phyloP scores from a whole-genome alignment of 2,329 filamentous ascomycete genomes.

The Pyrenochaeta sp. region DNA sequence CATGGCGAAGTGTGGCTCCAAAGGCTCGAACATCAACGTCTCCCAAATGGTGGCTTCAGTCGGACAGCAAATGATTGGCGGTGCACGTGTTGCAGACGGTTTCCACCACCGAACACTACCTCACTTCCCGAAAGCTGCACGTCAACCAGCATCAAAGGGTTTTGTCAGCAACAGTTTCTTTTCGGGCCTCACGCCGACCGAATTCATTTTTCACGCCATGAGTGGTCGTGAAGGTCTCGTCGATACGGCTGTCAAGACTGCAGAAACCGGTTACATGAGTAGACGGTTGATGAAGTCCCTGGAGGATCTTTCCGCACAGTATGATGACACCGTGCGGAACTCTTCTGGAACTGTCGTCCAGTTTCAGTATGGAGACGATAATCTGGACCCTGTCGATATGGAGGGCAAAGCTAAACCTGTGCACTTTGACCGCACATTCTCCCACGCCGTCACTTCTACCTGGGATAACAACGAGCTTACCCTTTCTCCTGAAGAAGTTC shows the following conservation, averaged over 20 bases:
- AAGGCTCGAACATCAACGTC: slow-evolving; percentile 97
- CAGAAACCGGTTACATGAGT: slow-evolving; percentile 99
- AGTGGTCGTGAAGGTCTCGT: slow-evolving; percentile 98
- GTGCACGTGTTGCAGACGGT: slow-evolving; percentile 89
- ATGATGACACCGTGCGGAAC: slow-evolving; percentile 93
- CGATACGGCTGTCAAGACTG: slow-evolving; percentile 98
- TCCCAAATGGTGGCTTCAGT: slow-evolving; percentile 98
- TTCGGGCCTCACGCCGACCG: slow-evolving; percentile 84
- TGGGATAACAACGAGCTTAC: slow-evolving; percentile 80
- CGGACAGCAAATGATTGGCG: slow-evolving; percentile 96
- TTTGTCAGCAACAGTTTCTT: slow-evolving; percentile 99
- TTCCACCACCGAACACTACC: slow-evolving; percentile 96
- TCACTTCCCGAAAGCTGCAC: slow-evolving; percentile 92
- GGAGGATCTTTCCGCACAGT: slow-evolving; percentile 91
- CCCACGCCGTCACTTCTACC: slow-evolving; percentile 77
- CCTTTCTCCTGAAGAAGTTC: slow-evolving; percentile 77
- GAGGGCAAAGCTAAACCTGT: slow-evolving; percentile 93
- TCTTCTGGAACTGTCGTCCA: slow-evolving; percentile 90
- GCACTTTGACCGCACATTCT: slow-evolving; percentile 90
- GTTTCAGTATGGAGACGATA: slow-evolving; percentile 97
- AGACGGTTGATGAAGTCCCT: slow-evolving; percentile 97
- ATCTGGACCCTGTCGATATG: slow-evolving; percentile 96
- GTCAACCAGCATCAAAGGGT: slow-evolving; percentile 92
- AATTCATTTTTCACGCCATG: slow-evolving; percentile 98
- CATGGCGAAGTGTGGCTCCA: slow-evolving; percentile 97